A percentile compares a stretch with the other conserved stretches of the same genome.
phyloP scores from a whole-genome alignment of 2,329 filamentous ascomycete species.

The Sporothrix mexicana region DNA sequence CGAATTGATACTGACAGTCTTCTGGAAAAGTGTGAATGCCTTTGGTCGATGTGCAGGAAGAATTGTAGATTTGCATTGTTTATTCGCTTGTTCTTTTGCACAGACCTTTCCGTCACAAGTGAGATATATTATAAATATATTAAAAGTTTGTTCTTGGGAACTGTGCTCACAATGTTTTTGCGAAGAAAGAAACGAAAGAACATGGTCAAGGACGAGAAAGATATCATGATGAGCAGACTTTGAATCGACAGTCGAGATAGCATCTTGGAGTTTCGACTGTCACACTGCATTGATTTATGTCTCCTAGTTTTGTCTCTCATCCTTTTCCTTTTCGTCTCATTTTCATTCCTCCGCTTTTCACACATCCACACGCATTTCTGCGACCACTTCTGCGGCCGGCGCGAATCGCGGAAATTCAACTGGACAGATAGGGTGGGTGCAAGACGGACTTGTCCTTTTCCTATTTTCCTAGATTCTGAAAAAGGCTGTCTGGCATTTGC shows the following conservation, averaged over 20 bases:
- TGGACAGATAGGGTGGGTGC: neutral
- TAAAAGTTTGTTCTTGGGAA: neutral
- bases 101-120: neutral
- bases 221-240: too few species aligned
- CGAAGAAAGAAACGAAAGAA: too few species aligned
- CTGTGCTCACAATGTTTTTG: too few species aligned
- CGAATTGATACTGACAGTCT: neutral
- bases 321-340: neutral
- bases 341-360: neutral
- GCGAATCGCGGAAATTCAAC: slow-evolving; percentile 16
- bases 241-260: too few species aligned
- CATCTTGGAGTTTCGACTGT: too few species aligned
- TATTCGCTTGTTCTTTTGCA: neutral
- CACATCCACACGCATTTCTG: neutral
- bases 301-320: neutral
- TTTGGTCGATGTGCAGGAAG: neutral
- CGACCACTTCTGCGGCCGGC: slow-evolving; percentile 25
- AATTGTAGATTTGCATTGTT: neutral
- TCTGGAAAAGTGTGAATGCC: neutral
- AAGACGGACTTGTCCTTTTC: neutral
- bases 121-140: neutral
- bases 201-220: too few species aligned
- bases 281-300: neutral
- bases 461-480: neutral
- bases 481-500: neutral